phyloP scores from a whole-genome alignment of 345 rosid species.

The Acer negundo region DNA sequence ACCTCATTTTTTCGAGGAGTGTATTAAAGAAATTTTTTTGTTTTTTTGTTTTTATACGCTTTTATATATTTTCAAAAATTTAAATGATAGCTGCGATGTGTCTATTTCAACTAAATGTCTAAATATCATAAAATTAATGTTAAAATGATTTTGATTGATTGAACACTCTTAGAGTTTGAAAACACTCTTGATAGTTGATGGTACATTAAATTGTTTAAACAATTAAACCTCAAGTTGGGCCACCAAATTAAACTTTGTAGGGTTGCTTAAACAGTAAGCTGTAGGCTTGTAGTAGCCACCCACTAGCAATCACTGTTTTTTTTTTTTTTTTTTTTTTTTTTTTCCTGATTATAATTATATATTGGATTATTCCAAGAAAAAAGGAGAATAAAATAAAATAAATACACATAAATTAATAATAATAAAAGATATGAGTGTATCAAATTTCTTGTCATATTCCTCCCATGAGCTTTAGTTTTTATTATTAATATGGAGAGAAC shows the following conservation, averaged over 20 bases:
- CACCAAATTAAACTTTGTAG: not conserved
- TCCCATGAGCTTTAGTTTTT: not conserved
- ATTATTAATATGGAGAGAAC: not conserved
- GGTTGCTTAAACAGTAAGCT: not conserved
- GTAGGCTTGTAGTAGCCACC: not conserved
- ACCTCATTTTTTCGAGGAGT: no score
- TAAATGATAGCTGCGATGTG: not conserved
- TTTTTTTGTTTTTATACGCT: no score
- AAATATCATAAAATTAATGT: not conserved
- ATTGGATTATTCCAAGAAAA: slow-evolving; percentile 14
- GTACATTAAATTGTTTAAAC: not conserved
- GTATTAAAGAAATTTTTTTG: no score
- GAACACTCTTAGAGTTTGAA: not conserved
- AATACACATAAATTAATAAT: not conserved
- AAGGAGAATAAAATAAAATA: not conserved
- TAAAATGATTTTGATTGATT: not conserved
- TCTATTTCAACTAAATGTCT: not conserved
- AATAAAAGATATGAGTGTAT: not conserved
- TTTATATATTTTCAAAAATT: no score
- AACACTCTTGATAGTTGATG: not conserved
- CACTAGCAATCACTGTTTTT: not conserved
- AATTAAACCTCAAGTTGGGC: not conserved
- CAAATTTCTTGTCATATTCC: slow-evolving; percentile 8
- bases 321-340: no score
- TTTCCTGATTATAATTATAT: not conserved